These are phyloP conservation scores for Coemansia sp. DNA, from an alignment of 192 early-diverging fungal species.

Conservation along the genomic window DNA sequence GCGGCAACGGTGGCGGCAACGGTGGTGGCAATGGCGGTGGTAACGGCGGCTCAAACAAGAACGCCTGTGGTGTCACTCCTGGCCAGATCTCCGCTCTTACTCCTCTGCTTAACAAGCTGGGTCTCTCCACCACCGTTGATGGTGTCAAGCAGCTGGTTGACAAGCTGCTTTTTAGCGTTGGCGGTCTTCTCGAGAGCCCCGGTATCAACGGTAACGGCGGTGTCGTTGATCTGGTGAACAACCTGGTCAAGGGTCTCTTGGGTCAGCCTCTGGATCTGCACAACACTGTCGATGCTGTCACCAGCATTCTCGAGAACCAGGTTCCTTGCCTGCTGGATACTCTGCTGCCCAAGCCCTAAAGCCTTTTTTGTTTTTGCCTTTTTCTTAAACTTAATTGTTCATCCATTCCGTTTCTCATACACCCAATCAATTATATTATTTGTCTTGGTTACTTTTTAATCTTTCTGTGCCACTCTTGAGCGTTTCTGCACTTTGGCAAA, in stretches of 20 bases:
- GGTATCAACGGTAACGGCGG: constrained; percentile 26
- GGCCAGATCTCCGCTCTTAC: constrained; percentile 46
- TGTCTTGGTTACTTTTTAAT: too few relatives aligned
- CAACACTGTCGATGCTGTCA: constrained; percentile 33
- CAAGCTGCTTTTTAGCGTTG: constrained; percentile 24
- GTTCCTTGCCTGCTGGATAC: constrained; percentile 47
- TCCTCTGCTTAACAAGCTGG: constrained; percentile 37
- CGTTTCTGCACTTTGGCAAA: too few relatives aligned
- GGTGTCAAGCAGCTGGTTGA: constrained; percentile 47
- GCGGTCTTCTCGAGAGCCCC: constrained; percentile 34
- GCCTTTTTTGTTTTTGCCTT: too few relatives aligned
- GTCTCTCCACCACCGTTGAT: constrained; percentile 24
- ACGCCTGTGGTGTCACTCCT: constrained; percentile 31
- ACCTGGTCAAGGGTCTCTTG: constrained; percentile 39
- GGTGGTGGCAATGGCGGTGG: constrained; percentile 5
- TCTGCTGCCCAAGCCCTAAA: constrained; percentile 36
- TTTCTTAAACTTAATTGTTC: too few relatives aligned
- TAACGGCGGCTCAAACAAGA: constrained; percentile 10
- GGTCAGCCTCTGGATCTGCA: constrained; percentile 34
- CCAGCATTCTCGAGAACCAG: constrained; percentile 37
- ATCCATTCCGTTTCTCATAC: too few relatives aligned
- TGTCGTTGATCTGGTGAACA: constrained; percentile 38
- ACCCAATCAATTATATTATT: too few relatives aligned
- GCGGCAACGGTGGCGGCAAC: constrained; percentile 1
- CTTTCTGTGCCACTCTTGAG: too few relatives aligned